Evolutionary conservation across 305 asterid species (phyloP), one percentile per base, ranked within the genome.

Genomic region (Fraxinus ornus): DNA sequence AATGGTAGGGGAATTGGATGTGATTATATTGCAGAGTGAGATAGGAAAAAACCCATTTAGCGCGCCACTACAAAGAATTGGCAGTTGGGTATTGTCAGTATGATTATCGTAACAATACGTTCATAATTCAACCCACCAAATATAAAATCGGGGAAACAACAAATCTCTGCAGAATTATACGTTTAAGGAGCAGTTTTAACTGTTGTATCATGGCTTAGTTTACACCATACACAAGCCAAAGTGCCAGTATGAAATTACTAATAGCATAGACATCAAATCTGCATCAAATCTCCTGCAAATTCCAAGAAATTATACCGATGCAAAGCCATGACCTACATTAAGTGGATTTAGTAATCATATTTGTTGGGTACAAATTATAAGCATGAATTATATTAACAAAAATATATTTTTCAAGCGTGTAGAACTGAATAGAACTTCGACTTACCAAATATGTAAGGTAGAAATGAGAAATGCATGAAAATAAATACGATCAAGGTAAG

Each of bases 261-360:
- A 64, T n/a, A 28, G 2, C 19, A 13, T 68, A 13, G 75, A 68
- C 22, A 68, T 28, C 75, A 10, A 28, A 9, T 13, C 37, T 68
- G 28, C 22, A 68, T 28, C 75, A 10, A 28, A 9, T 13, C 37
- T 68, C 21, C 37, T 10, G 7, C 9, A 55, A 66, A 84, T 47
- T 73, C 75, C 52, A 36, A 72, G 73, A 74, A 62, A 84, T 19
- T 10, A 37, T 39, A 76, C 60, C 30, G 15, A 76, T 36, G 41
- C 72, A 32, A 15, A 41, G n/a, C 41, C 12, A 76, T 41, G 73
- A 47, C 7, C 47, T 13, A 7, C 28, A 71, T 19, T n/a, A 24
- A 35, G 26, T 68, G 15, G 39, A 62, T 78, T 86, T 41, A 88
- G 88, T 87, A 91, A 83, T 91, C 92, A 49, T 89, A 91, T 84